A percentile compares a stretch with the other conserved stretches of the same genome.
These are phyloP conservation scores for Ceratocystis cacaofunesta DNA, from an alignment of 2,329 filamentous ascomycete species.

Conservation along the genomic window DNA sequence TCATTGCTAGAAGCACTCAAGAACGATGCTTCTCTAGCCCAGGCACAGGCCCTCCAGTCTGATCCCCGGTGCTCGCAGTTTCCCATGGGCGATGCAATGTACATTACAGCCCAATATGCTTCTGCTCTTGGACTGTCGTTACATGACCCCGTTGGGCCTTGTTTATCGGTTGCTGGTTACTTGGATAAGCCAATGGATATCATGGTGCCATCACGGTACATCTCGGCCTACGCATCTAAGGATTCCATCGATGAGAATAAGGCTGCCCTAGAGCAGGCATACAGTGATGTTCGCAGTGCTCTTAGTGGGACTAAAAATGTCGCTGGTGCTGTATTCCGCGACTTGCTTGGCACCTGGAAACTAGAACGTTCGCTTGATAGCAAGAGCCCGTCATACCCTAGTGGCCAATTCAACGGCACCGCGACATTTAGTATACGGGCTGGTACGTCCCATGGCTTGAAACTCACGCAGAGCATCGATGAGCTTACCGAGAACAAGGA, in stretches of 20 bases:
- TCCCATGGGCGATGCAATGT: constrained; percentile 70
- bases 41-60: constrained; percentile 36
- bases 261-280: constrained; percentile 33
- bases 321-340: constrained; percentile 52
- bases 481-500: not conserved
- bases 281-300: constrained; percentile 28
- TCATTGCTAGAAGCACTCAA: constrained; percentile 19
- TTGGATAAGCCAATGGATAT: constrained; percentile 35
- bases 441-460: constrained; percentile 9
- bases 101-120: constrained; percentile 57
- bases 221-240: constrained; percentile 26
- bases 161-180: constrained; percentile 28
- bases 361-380: constrained; percentile 43
- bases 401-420: constrained; percentile 48
- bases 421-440: constrained; percentile 43
- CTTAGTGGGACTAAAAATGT: constrained; percentile 38
- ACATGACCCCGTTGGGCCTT: constrained; percentile 19
- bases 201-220: constrained; percentile 42
- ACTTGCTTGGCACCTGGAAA: constrained; percentile 54
- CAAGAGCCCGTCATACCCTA: constrained; percentile 42
- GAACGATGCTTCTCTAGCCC: constrained; percentile 31
- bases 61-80: constrained; percentile 50
- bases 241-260: constrained; percentile 27
- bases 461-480: not conserved
- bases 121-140: constrained; percentile 39